These are phyloP conservation scores for Geotrichum phurueaensis DNA, from an alignment of 1,139 yeast genomes.

Conservation along the genomic window DNA sequence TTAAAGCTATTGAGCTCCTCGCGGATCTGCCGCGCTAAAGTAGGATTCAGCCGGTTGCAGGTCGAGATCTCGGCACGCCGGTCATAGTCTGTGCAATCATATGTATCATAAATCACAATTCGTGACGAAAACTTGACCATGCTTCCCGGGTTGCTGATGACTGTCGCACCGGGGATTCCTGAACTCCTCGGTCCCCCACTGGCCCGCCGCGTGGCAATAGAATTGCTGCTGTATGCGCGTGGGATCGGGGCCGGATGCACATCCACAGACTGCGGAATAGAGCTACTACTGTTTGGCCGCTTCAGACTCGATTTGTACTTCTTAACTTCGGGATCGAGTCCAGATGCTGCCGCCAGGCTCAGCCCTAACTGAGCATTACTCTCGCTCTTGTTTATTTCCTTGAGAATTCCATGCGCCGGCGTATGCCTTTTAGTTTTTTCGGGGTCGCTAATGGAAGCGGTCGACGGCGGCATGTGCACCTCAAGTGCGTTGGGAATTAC, in stretches of 20 bases:
- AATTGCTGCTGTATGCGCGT: slow-evolving; percentile 6
- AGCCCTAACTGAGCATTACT: not conserved
- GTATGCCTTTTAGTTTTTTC: slow-evolving; percentile 8
- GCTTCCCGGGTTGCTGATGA: slow-evolving; percentile 14
- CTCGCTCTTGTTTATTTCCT: slow-evolving; percentile 11
- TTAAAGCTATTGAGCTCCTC: slow-evolving; percentile 74
- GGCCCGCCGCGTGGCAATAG: not conserved
- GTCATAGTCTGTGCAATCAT: slow-evolving; percentile 78
- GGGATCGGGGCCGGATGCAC: not conserved
- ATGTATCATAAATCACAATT: slow-evolving; percentile 81
- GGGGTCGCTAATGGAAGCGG: slow-evolving; percentile 9
- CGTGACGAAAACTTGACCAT: slow-evolving; percentile 77
- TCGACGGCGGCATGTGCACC: slow-evolving; percentile 24
- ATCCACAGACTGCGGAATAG: not conserved
- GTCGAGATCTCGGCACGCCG: slow-evolving; percentile 92
- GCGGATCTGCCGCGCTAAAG: slow-evolving; percentile 78
- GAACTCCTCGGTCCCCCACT: not conserved
- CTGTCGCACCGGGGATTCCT: slow-evolving; percentile 17
- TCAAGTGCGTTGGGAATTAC: slow-evolving; percentile 33
- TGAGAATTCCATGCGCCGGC: slow-evolving; percentile 26
- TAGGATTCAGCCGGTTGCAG: slow-evolving; percentile 85
- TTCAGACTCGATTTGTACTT: not conserved
- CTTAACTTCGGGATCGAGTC: not conserved
- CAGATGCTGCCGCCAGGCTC: not conserved
- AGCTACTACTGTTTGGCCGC: not conserved